These are phyloP conservation scores for Glycyrrhiza uralensis DNA, from an alignment of 306 rosid genomes.

Conservation along the genomic window DNA sequence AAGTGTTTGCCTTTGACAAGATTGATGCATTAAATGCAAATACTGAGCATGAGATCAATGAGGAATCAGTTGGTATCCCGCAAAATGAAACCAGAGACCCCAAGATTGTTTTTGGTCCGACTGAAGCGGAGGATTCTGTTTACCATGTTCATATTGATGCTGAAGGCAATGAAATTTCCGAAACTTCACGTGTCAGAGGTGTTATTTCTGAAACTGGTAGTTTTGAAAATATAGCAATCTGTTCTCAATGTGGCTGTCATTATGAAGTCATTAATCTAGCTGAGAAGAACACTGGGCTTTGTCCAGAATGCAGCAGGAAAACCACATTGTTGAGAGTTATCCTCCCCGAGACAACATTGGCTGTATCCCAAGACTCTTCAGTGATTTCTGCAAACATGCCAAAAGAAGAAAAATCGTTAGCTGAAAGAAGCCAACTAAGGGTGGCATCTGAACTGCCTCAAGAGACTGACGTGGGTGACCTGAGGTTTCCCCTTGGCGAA, in stretches of 20 bases:
- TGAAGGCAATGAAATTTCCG: constrained; percentile 39
- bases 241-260: constrained; percentile 57
- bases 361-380: constrained; percentile 36
- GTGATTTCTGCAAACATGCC: constrained; percentile 24
- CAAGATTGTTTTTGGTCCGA: constrained; percentile 27
- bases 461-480: constrained; percentile 26
- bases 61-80: constrained; percentile 30
- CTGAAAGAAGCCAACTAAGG: constrained; percentile 26
- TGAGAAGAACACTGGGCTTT: constrained; percentile 40
- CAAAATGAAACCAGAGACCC: constrained; percentile 31
- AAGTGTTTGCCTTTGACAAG: constrained; percentile 70
- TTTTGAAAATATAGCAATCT: constrained; percentile 39
- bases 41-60: constrained; percentile 28
- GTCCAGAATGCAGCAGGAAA: constrained; percentile 60
- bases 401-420: constrained; percentile 36
- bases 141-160: constrained; percentile 18
- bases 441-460: constrained; percentile 36
- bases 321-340: constrained; percentile 31
- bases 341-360: constrained; percentile 34
- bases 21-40: constrained; percentile 53
- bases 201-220: constrained; percentile 37
- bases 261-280: constrained; percentile 32
- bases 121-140: constrained; percentile 33
- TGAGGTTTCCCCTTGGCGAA: constrained; percentile 38
- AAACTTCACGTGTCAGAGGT: constrained; percentile 38